These are phyloP conservation scores for Lactarius tabidus DNA, from an alignment of 768 basidiomycete genomes.

Conservation along the genomic window DNA sequence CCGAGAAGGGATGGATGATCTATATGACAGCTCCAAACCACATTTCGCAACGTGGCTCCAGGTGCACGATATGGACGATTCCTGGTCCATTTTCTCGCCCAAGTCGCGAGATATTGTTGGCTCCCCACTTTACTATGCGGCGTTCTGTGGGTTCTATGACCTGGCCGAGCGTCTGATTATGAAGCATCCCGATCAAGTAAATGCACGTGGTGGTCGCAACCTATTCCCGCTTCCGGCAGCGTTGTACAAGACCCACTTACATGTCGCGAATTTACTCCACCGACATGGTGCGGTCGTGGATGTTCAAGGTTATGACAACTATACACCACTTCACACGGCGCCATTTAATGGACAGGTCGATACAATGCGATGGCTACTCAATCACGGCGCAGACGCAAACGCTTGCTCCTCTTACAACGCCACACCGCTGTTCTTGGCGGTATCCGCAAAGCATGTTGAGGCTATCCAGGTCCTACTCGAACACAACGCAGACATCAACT, in stretches of 20 bases:
- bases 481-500: neutral
- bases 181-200: neutral
- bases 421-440: neutral
- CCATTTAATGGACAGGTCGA: neutral
- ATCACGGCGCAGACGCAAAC: neutral
- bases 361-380: neutral
- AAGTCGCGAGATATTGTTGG: too few relatives aligned
- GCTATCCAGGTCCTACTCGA: neutral
- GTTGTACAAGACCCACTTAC: neutral
- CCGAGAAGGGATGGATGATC: neutral
- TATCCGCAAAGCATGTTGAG: too few relatives aligned
- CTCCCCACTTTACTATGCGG: too few relatives aligned
- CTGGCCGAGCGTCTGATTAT: neutral
- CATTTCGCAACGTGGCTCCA: neutral
- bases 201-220: neutral
- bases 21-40: neutral
- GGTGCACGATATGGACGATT: too few relatives aligned
- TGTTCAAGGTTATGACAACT: neutral
- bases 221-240: neutral
- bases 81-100: too few relatives aligned
- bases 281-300: neutral
- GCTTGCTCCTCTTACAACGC: neutral
- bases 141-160: neutral
- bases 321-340: neutral
- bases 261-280: neutral